A percentile compares a stretch with the other conserved stretches of the same genome.
Conservation (phyloP, 139 green algal genomes). For the Closterium sp. region DNA sequence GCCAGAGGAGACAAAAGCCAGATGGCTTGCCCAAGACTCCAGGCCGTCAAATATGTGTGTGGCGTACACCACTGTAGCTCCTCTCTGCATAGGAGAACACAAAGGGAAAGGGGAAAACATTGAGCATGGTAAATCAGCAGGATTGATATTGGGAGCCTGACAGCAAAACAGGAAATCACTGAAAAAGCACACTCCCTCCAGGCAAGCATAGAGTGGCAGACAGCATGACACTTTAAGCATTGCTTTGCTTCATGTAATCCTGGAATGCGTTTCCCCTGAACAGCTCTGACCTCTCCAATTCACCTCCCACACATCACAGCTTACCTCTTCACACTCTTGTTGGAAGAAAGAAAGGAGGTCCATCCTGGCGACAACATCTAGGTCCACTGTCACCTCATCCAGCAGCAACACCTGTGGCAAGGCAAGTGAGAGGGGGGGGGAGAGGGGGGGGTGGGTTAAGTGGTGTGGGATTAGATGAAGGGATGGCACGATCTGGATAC, state of each 20-base stretch:
- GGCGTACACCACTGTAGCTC: constrained; percentile 85
- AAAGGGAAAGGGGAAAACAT: too few species aligned
- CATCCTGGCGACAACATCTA: constrained; percentile 90
- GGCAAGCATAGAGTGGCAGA: too few species aligned
- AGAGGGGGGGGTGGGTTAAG: neutral
- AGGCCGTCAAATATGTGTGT: constrained; percentile 99
- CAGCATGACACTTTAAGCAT: too few species aligned
- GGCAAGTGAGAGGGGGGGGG: too few species aligned
- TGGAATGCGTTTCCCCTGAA: too few species aligned
- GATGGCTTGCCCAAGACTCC: constrained; percentile 88
- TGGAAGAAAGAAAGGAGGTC: constrained; percentile 86
- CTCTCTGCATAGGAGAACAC: constrained; percentile 8
- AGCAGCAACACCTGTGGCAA: constrained; percentile 73
- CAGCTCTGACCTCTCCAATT: neutral
- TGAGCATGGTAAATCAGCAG: too few species aligned
- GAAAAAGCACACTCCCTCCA: too few species aligned
- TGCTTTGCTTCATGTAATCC: too few species aligned
- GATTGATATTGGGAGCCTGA: too few species aligned
- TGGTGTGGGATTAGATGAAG: neutral
- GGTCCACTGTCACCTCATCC: constrained; percentile 94
- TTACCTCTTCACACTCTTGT: constrained; percentile 53
- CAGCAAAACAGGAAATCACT: neutral
- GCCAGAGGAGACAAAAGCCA: constrained; percentile 82
- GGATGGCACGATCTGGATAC: constrained; percentile 89
- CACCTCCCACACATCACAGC: neutral